Base-by-base conservation (phyloP, 2,329 filamentous ascomycete species). In the Daldinia sp. region DNA sequence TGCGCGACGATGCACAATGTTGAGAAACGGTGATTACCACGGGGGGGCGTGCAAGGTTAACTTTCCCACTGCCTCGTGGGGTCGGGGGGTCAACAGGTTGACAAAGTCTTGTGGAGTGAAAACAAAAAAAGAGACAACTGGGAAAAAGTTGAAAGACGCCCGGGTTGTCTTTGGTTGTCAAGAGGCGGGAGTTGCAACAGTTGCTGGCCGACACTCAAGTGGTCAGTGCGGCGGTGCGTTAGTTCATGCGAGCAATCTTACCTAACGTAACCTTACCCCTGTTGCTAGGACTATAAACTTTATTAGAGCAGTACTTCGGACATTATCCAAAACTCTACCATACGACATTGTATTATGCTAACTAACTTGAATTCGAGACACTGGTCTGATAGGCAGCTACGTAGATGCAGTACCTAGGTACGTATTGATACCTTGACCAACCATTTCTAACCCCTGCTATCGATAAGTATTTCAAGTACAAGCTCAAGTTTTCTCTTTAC, bases 1-100 rank as follows among this genome's bases (percentile, higher is more conserved):
- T 63, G 55, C 61, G 65, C 65, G n/a, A 62, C 51, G 35, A 61
- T 71, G 60, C 56, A 67, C 64, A 30, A 65, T 50, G 28, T 35
- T 56, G 15, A 6, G 26, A 23, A 59, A 50, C 10, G 18, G 13
- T 12, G 42, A 59, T 37, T n/a, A 13, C 35, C 18, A 59, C 23
- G 35, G 51, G 33, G 51, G 33, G 3, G 33, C 33, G 46, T 53
- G 61, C 56, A 68, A 39, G 48, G 56, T 59, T 65, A 50, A 68
- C 48, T 46, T 30, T 30, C 41, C 30, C 51, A 63, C 18, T 42
- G 28, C 35, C 30, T 60, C 50, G 51, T 54, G 55, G 57, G 54
- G 39, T 56, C 28, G 46, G 33, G 26, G 15, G 26, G 46, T 50
- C 26, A 20, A 48, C 20, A 10, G 44, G 23, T 48, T 50, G 46